Conservation (phyloP, 2,329 filamentous ascomycete genomes). For the Beauveria brongniartii region DNA sequence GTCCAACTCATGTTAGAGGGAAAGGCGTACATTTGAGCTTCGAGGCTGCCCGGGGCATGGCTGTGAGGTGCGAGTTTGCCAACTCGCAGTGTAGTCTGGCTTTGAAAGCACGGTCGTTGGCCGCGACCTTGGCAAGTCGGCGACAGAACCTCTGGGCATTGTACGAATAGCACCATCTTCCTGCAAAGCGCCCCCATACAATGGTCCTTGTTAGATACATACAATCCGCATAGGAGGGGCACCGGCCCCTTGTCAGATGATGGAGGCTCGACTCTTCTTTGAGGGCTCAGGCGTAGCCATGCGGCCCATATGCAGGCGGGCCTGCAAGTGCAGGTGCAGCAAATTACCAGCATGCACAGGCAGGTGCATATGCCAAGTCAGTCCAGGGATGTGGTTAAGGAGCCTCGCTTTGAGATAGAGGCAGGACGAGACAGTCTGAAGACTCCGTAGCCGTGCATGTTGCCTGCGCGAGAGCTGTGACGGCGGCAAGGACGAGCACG, state of each 20-base stretch:
- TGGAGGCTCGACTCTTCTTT: neutral
- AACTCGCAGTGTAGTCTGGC: neutral
- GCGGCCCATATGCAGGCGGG: constrained; percentile 3
- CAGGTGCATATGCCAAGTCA: constrained; percentile 1
- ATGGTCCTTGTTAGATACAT: neutral
- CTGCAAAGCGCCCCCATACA: neutral
- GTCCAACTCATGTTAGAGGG: neutral
- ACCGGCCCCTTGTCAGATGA: constrained; percentile 3
- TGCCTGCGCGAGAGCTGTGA: neutral
- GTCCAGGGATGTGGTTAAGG: neutral
- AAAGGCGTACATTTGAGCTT: neutral
- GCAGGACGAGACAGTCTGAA: neutral
- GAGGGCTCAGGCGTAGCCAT: constrained; percentile 6
- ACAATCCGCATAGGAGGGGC: neutral
- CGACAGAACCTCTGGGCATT: neutral
- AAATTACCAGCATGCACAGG: constrained; percentile 9
- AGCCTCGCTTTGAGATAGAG: neutral
- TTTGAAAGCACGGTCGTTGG: neutral
- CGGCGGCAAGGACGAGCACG: neutral
- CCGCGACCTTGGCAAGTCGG: neutral
- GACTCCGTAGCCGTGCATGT: neutral
- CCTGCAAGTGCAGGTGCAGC: constrained; percentile 9
- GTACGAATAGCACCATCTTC: neutral
- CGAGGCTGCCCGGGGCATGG: neutral
- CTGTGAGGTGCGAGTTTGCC: neutral